Evolutionary conservation across 1,284 basidiomycete genomes (phyloP), one percentile per base, ranked within the genome.

Genomic region (Ceratobasidium sp.): DNA sequence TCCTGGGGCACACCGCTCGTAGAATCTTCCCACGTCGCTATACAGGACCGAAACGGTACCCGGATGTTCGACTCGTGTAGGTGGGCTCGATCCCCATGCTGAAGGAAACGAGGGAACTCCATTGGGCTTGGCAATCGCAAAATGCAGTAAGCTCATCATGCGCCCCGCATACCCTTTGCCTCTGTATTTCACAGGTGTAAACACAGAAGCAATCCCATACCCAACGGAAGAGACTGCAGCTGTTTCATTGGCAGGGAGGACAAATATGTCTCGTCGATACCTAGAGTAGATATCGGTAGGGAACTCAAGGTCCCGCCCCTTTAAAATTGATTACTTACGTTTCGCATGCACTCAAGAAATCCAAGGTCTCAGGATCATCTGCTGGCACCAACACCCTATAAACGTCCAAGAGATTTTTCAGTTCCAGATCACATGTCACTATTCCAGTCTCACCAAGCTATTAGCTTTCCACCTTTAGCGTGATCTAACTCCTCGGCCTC

Each of bases 21-120:
- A 90, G 75, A 87, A 87, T 0, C 79, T 74, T 2, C 88, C 87
- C 29, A 90, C 78, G 72, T 89, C 88, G 75, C 86, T 89, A 77
- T 86, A 90, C 4, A 90, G 78, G 10, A 82, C 81, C 1, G 86
- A 87, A 72, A 87, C 85, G 5, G 74, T 20, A 6, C 64, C 70
- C 0, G 77, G 82, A 57, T 80, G 74, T 7, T 78, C 75, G 20
- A 73, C 71, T 71, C 71, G 69, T 2, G 53, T 34, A 6, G 80
- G 80, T 13, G 80, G 79, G 7, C 75, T 42, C 7, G 10, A 15
- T 8, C 82, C 82, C 82, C 81, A 83, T 38, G 71, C 74, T 0
- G 72, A 47, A 4, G 82, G 82, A 73, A 82, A 83, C 0, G 65
- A 45, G 7, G 75, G 70, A 5, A 79, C 75, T 15, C 77, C 68